These are phyloP conservation scores for Trypanosomatidae sp. DNA, from an alignment of 208 protist genomes.

Conservation along the genomic window DNA sequence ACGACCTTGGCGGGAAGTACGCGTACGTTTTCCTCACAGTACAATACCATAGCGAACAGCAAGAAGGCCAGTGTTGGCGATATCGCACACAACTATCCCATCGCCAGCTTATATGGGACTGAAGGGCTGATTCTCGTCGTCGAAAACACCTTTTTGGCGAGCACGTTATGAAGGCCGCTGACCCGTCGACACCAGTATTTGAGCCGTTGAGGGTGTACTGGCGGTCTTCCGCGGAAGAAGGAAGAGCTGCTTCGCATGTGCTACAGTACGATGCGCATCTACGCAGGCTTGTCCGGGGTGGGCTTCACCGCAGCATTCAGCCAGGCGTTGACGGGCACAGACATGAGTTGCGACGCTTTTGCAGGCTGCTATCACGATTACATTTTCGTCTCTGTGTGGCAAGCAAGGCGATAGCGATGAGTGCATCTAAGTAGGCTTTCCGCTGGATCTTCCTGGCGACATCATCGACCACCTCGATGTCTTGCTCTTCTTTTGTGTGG, in stretches of 20 bases:
- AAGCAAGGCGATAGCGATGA: slow-evolving; percentile 17
- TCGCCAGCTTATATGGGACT: slow-evolving; percentile 24
- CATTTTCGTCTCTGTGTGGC: slow-evolving; percentile 36
- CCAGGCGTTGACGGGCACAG: slow-evolving; percentile 29
- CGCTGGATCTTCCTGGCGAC: background rate
- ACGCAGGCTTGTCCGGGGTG: slow-evolving; percentile 47
- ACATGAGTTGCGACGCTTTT: slow-evolving; percentile 52
- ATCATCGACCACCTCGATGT: background rate
- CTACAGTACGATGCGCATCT: slow-evolving; percentile 51
- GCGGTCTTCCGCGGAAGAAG: slow-evolving; percentile 10
- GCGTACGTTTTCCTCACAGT: slow-evolving; percentile 28
- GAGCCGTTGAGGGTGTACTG: slow-evolving; percentile 10
- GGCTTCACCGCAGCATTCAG: slow-evolving; percentile 54
- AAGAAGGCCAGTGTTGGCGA: slow-evolving; percentile 8
- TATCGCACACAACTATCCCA: slow-evolving; percentile 14
- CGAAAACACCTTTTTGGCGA: slow-evolving; percentile 16
- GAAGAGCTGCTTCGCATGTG: slow-evolving; percentile 24
- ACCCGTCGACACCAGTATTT: background rate
- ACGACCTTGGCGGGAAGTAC: slow-evolving; percentile 13
- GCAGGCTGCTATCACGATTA: slow-evolving; percentile 49
- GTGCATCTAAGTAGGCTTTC: slow-evolving; percentile 10
- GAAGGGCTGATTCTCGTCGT: slow-evolving; percentile 40
- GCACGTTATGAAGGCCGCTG: background rate
- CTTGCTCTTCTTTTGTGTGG: background rate
- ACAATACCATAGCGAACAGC: slow-evolving; percentile 9